phyloP scores from a whole-genome alignment of 2,329 filamentous ascomycete species.

The Penicillium sp. region DNA sequence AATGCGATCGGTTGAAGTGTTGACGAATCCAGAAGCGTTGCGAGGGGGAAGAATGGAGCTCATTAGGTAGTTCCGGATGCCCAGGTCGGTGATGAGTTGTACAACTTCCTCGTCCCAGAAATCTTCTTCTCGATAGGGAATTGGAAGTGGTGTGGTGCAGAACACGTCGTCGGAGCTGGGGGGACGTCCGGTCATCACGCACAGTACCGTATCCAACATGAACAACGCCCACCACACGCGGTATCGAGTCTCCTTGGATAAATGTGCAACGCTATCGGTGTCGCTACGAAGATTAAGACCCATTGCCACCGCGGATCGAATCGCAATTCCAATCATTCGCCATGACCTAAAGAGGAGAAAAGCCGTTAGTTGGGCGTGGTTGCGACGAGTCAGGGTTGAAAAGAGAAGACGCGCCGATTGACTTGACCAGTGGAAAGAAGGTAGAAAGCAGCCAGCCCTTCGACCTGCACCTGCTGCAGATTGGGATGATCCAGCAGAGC shows the following conservation, averaged over 20 bases:
- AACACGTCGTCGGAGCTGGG: slow-evolving; percentile 39
- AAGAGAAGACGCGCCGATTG: slow-evolving; percentile 36
- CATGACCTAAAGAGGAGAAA: slow-evolving; percentile 36
- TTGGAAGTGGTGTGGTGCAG: slow-evolving; percentile 43
- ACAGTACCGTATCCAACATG: slow-evolving; percentile 41
- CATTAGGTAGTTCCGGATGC: slow-evolving; percentile 31
- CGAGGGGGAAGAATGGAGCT: slow-evolving; percentile 21
- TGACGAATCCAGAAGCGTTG: slow-evolving; percentile 7
- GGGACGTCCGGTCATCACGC: slow-evolving; percentile 44
- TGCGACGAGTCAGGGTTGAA: no score
- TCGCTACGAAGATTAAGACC: slow-evolving; percentile 46
- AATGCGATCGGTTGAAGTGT: slow-evolving; percentile 1
- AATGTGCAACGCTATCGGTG: slow-evolving; percentile 33
- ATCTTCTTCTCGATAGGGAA: slow-evolving; percentile 40
- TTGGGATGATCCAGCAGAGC: slow-evolving; percentile 41
- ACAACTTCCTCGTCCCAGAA: slow-evolving; percentile 32
- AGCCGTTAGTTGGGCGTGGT: neutral
- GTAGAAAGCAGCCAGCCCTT: slow-evolving; percentile 43
- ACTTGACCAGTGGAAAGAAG: slow-evolving; percentile 41
- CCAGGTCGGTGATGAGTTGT: slow-evolving; percentile 35
- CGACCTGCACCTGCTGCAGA: slow-evolving; percentile 45
- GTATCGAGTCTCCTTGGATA: slow-evolving; percentile 44
- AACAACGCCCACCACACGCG: slow-evolving; percentile 48
- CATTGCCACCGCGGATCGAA: slow-evolving; percentile 43
- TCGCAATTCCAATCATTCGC: slow-evolving; percentile 41